A percentile compares a stretch with the other conserved stretches of the same genome.
phyloP scores from a whole-genome alignment of 345 rosid species.

The Heritiera littoralis region DNA sequence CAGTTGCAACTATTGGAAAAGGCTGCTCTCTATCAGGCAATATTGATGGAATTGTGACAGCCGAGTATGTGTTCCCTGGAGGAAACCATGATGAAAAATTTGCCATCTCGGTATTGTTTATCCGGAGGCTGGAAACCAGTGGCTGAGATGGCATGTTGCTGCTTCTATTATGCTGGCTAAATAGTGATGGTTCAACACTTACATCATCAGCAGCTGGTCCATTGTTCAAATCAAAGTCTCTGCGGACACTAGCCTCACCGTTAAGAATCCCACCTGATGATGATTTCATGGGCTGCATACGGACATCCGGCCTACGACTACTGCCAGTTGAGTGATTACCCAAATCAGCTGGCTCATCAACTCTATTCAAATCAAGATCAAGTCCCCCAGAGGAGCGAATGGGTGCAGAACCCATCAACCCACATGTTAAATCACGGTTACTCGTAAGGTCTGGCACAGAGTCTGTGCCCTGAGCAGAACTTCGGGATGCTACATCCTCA shows the following conservation, averaged over 20 bases:
- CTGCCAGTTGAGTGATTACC: conserved; percentile 39
- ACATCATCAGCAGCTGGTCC: conserved; percentile 68
- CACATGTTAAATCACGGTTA: conserved; percentile 34
- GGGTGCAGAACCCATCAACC: conserved; percentile 33
- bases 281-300: conserved; percentile 38
- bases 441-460: conserved; percentile 34
- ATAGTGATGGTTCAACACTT: conserved; percentile 47
- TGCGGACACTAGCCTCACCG: conserved; percentile 39
- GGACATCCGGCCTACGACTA: conserved; percentile 40
- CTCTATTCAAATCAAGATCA: conserved; percentile 82
- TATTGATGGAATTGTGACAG: conserved; percentile 57
- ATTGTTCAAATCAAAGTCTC: conserved; percentile 89
- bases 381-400: conserved; percentile 59
- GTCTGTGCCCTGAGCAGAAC: conserved; percentile 37
- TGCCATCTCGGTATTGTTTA: conserved; percentile 52
- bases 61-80: conserved; percentile 51
- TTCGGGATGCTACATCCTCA: conserved; percentile 62
- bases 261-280: conserved; percentile 37
- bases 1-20: conserved; percentile 53
- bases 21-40: conserved; percentile 72
- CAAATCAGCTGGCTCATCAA: conserved; percentile 60
- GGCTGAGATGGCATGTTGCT: conserved; percentile 53
- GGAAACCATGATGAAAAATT: conserved; percentile 72
- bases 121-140: conserved; percentile 46
- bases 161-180: conserved; percentile 47